Base-by-base conservation (phyloP, 768 basidiomycete genomes). In the Russula earlei region DNA sequence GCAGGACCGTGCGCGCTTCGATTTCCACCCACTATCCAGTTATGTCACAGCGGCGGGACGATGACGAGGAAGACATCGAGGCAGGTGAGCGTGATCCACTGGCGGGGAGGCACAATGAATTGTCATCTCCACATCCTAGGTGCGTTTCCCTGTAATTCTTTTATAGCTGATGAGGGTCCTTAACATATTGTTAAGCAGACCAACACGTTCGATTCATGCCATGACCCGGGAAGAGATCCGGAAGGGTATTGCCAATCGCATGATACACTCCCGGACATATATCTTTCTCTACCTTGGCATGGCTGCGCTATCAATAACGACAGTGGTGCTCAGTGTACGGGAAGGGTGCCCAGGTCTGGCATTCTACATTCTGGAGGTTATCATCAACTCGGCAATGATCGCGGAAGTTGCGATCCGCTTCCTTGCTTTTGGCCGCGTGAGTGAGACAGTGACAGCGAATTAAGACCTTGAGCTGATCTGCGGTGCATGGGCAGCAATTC, bases 331-430 rank as follows among this genome's bases (percentile, higher is more conserved):
- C 46, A 91, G 88, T 67, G 69, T 94, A 54, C 77, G 80, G 42
- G 84, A 87, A 62, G 91, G 85, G 25, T 96, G 93, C 64, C 92
- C 92, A 6, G 87, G 85, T 5, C 63, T 85, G n/a, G 73, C 88
- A 4, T 96, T 96, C 71, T 96, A 91, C 70, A 71, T 94, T 27
- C 76, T 96, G 63, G 92, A 96, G 70, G 69, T 95, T 43, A 82
- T 95, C 67, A 81, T 95, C 69, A 94, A 95, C 66, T 77, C 79
- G 0, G 77, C 89, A 10, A 95, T 97, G 94, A 97, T 98, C 57
- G 68, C 87, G 24, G 96, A 99, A 74, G 96, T 99, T 17, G 78
- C 77, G 1, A 87, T 95, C 56, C 83, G 96, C 38, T 86, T 97
- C 67, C 75, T 97, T 55, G 96, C 96, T 1, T 88, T 96, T 65